Percentiles rank a stretch among this genome's conserved stretches.
phyloP scores from a whole-genome alignment of 495 filamentous ascomycete species.

The Neurospora sp. region DNA sequence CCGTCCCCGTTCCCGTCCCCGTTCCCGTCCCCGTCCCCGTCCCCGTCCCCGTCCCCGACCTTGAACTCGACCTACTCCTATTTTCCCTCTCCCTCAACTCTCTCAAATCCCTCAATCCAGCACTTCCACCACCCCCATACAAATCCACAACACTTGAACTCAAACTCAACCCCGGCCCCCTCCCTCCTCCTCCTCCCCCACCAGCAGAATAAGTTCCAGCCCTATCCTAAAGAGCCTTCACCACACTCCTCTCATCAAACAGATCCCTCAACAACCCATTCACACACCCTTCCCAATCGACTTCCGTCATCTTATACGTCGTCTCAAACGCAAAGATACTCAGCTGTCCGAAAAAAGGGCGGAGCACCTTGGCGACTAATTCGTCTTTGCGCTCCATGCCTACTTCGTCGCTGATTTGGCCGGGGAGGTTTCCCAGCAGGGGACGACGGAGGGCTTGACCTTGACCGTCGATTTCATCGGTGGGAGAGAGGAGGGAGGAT shows the following conservation, averaged over 20 bases:
- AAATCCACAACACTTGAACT: background rate
- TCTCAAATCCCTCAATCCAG: background rate
- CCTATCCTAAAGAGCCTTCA: conserved; percentile 35
- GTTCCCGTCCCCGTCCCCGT: background rate
- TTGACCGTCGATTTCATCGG: background rate
- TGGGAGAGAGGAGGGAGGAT: background rate
- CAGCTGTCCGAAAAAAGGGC: conserved; percentile 82
- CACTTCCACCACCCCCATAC: background rate
- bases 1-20: too few species aligned
- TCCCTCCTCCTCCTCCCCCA: background rate
- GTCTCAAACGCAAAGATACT: conserved; percentile 89
- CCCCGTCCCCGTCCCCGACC: background rate
- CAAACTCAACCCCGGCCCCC: background rate
- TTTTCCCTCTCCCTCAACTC: background rate
- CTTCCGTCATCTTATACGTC: conserved; percentile 70
- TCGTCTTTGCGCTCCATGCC: conserved; percentile 52
- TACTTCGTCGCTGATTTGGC: conserved; percentile 40
- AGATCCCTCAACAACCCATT: conserved; percentile 65
- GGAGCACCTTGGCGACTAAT: conserved; percentile 61
- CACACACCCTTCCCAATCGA: conserved; percentile 60
- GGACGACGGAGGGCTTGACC: conserved; percentile 23
- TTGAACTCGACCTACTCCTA: background rate
- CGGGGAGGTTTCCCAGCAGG: conserved; percentile 30
- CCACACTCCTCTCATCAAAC: conserved; percentile 65
- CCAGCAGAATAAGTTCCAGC: background rate